Percentiles rank a stretch among this genome's conserved stretches.
Evolutionary conservation across 129 eudicot genomes (phyloP).

Genomic region (Cynara cardunculus): DNA sequence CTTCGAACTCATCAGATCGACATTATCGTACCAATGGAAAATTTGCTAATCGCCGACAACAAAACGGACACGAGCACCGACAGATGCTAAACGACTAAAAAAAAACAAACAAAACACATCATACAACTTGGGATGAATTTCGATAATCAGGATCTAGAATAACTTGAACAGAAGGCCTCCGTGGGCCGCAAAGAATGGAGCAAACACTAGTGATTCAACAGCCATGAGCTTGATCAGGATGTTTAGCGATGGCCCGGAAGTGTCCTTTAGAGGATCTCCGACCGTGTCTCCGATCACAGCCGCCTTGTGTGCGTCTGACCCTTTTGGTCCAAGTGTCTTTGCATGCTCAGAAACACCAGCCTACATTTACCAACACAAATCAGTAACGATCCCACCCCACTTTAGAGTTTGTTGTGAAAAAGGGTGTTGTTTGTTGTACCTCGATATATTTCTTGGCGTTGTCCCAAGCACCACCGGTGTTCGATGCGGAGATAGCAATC

Average conservation of each 20-base stretch:
- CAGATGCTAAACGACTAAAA: constrained; percentile 23
- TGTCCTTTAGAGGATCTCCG: constrained; percentile 94
- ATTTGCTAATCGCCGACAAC: constrained; percentile 32
- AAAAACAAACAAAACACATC: constrained; percentile 1
- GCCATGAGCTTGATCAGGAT: constrained; percentile 95
- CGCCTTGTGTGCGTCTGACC: constrained; percentile 91
- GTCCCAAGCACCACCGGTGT: constrained; percentile 99
- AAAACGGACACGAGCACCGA: constrained; percentile 17
- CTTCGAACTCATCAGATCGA: constrained; percentile 25
- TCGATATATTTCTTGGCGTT: constrained; percentile 90
- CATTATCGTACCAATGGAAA: constrained; percentile 22
- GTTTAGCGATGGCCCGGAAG: constrained; percentile 92
- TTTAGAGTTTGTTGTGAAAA: background rate
- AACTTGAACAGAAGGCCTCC: constrained; percentile 89
- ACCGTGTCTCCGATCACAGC: constrained; percentile 95
- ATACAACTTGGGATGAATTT: constrained; percentile 13
- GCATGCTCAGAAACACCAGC: constrained; percentile 94
- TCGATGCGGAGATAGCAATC: constrained; percentile 97
- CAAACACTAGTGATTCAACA: constrained; percentile 88
- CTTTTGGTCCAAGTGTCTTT: constrained; percentile 77
- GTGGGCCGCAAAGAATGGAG: constrained; percentile 89
- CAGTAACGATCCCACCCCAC: background rate
- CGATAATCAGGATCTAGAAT: constrained; percentile 23
- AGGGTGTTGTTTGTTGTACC: constrained; percentile 30
- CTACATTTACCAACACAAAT: constrained; percentile 28